phyloP scores from a whole-genome alignment of 2,329 filamentous ascomycete genomes.

The Scleromitrula shiraiana region DNA sequence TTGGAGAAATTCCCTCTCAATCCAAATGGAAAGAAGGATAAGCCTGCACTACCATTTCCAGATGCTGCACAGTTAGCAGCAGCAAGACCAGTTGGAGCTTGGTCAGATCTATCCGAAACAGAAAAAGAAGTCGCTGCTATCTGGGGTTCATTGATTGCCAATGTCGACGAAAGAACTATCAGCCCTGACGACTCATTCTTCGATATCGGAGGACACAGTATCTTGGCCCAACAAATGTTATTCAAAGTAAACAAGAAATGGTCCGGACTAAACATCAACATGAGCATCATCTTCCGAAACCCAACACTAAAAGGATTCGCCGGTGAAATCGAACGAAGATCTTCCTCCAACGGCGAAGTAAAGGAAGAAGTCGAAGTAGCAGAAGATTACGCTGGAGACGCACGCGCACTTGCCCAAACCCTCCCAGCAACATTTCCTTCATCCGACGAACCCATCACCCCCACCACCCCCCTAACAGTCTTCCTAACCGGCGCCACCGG shows the following conservation, averaged over 20 bases:
- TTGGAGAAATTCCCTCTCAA: conserved; percentile 70
- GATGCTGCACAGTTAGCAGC: conserved; percentile 60
- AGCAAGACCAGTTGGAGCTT: conserved; percentile 39
- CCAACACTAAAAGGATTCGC: conserved; percentile 48
- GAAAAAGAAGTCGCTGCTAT: conserved; percentile 61
- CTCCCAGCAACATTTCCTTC: conserved; percentile 34
- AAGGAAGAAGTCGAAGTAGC: conserved; percentile 36
- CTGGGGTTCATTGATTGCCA: conserved; percentile 64
- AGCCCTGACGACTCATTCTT: conserved; percentile 61
- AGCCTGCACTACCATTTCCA: conserved; percentile 71
- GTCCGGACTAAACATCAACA: conserved; percentile 56
- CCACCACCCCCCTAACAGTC: conserved; percentile 44
- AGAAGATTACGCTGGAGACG: conserved; percentile 38
- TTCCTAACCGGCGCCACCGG: conserved; percentile 87
- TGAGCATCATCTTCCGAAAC: conserved; percentile 62
- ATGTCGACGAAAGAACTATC: conserved; percentile 60
- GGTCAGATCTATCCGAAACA: conserved; percentile 43
- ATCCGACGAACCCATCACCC: conserved; percentile 24
- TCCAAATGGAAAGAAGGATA: conserved; percentile 80
- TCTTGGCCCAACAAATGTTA: conserved; percentile 74
- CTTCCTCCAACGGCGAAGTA: conserved; percentile 22
- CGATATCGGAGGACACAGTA: conserved; percentile 71
- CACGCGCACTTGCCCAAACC: conserved; percentile 33
- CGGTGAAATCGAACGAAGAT: conserved; percentile 41
- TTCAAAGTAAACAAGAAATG: conserved; percentile 58